Base-by-base conservation (phyloP, 192 early-diverging fungal species). In the Paraglomus brasilianum region DNA sequence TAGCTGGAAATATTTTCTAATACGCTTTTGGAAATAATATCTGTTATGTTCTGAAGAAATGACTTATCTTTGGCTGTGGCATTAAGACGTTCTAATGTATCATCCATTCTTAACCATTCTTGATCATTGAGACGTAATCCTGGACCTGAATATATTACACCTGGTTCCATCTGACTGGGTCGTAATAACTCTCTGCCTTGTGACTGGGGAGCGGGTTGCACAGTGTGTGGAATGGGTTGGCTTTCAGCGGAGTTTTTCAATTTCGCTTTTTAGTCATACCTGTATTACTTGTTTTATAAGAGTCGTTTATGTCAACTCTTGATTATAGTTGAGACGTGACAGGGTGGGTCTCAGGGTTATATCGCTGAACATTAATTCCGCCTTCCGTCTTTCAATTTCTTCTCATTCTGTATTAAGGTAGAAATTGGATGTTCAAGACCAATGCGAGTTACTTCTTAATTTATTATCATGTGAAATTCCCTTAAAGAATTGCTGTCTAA, bases 21-120 rank as follows among this genome's bases (percentile, higher is more conserved):
- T 49, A 65, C 63, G 10, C 63, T 38, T 65, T 65, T 65, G 51
- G 30, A 50, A 50, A 65, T 65, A 42, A 49, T 65, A 50, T 65
- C 63, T 40, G 51, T 65, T 48, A 65, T 14, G 38, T 45, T 17
- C 51, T 65, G 63, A 50, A 65, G 17, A 65, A 7, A 17, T 50
- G 63, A 65, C 51, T 24, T 24, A 30, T 49, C 63, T n/a, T n/a
- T n/a, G 14, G 43, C 60, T 21, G 7, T 45, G 19, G 9, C 19
- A 45, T 22, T 62, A 44, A 62, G 60, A 19, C 22, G 22, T 7
- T 65, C 63, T 65, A 40, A 4, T 50, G 63, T 13, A n/a, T 65
- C 63, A 36, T 39, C 9, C 5, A 6, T 22, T 65, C 30, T 24
- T 2, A 65, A 19, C 30, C 48, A 65, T 49, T 65, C 63, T 65